Evolutionary conservation across 192 early-diverging fungal genomes (phyloP).

Genomic region (Physocladia obscura): DNA sequence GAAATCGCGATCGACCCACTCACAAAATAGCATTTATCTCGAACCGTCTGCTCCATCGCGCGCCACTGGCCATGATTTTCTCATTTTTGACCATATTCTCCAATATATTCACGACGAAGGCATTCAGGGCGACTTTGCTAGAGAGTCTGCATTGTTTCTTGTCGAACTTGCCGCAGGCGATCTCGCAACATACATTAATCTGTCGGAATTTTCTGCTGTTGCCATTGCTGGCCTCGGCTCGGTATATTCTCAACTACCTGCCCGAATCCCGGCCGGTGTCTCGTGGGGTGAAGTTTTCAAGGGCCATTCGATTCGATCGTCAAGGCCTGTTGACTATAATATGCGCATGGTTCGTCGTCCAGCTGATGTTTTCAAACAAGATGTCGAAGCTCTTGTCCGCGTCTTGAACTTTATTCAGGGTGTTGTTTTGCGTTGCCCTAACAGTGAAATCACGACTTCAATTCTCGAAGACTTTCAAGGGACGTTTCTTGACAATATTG

Average conservation of each 20-base stretch:
- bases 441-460: constrained; percentile 53
- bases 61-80: constrained; percentile 65
- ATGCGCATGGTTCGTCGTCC: constrained; percentile 33
- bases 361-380: constrained; percentile 64
- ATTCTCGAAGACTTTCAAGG: constrained; percentile 70
- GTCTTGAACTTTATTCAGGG: constrained; percentile 74
- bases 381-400: constrained; percentile 68
- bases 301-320: constrained; percentile 32
- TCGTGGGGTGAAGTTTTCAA: constrained; percentile 21
- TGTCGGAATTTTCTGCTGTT: constrained; percentile 79
- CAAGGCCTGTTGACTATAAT: constrained; percentile 26
- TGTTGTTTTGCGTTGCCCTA: constrained; percentile 69
- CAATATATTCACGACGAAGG: constrained; percentile 89
- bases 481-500: constrained; percentile 81
- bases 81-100: constrained; percentile 85
- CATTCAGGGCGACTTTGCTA: constrained; percentile 72
- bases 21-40: constrained; percentile 7
- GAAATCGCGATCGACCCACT: constrained; percentile 26
- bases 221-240: constrained; percentile 83
- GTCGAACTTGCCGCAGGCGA: constrained; percentile 74
- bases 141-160: constrained; percentile 81
- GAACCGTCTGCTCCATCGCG: constrained; percentile 4
- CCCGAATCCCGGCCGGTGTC: constrained; percentile 35
- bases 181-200: constrained; percentile 77
- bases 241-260: constrained; percentile 85